Base-by-base conservation (phyloP, 352 stramenopile species). In the Phytopythium delawarense region DNA sequence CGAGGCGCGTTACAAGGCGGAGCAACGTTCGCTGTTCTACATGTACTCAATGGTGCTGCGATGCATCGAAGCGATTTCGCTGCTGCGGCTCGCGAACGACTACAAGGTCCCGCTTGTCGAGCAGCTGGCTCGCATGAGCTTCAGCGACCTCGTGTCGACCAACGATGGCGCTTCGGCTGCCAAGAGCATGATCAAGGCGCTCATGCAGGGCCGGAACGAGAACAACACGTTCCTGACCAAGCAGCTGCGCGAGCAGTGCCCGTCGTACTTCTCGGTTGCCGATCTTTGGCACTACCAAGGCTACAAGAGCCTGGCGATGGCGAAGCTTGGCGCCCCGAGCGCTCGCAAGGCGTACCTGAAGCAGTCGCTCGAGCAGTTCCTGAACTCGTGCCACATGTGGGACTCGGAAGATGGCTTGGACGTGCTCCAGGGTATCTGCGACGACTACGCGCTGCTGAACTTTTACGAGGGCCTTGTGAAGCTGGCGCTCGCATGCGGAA, bases 381-480 rank as follows among this genome's bases (percentile, higher is more conserved):
- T 91, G 45, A 88, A 87, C 25, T 86, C 87, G 25, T 91, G 84
- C 62, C 78, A 95, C 63, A 90, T 91, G 79, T 95, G 87, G 87
- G 82, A 92, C 53, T 89, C 84, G 5, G 81, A 84, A 40, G 83
- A 91, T 51, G 89, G 81, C 34, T 58, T 95, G 30, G 79, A 85
- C 9, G 87, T 93, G 20, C 67, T 95, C 1, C 82, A 92, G 57
- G 70, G 71, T 0, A 93, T 93, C 32, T 95, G 87, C 55, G 81
- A 92, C 32, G 82, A 92, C 64, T 93, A 92, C 65, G 81, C 79
- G 30, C 51, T 88, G 37, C 66, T 95, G 13, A 78, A 89, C 37
- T 95, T 80, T 55, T 92, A 94, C 64, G 84, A 95, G 72, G 87
- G 87, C n/a, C 82, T 90, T 5, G 87, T 95, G 45, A 92, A 91